Percentiles rank a stretch among this genome's conserved stretches.
These are phyloP conservation scores for Xylaria multiplex DNA, from an alignment of 2,329 filamentous ascomycete species.

Conservation along the genomic window DNA sequence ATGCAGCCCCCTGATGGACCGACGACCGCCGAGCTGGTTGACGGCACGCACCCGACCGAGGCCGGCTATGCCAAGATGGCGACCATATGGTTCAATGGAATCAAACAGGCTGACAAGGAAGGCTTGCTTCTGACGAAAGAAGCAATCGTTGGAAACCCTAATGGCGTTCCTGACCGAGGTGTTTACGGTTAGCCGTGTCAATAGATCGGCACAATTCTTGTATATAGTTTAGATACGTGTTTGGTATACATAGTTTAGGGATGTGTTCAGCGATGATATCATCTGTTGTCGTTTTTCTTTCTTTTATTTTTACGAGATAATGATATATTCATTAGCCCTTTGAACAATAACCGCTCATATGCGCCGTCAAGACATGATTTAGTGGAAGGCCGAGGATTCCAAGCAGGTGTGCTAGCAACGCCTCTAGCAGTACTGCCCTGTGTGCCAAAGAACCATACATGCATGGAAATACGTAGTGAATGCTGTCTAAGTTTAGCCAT, in stretches of 20 bases:
- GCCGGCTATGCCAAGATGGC: conserved; percentile 53
- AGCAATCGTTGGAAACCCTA: conserved; percentile 38
- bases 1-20: conserved; percentile 48
- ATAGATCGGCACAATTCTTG: background rate
- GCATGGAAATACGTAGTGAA: no score
- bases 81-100: conserved; percentile 46
- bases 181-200: conserved; percentile 22
- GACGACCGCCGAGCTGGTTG: conserved; percentile 45
- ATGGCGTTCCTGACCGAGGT: conserved; percentile 39
- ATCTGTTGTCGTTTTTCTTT: no score
- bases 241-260: background rate
- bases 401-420: background rate
- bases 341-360: background rate
- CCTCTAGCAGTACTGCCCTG: no score
- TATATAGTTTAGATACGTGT: conserved; percentile 8
- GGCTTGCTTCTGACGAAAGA: conserved; percentile 40
- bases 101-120: conserved; percentile 44
- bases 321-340: background rate
- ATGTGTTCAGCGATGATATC: conserved; percentile 13
- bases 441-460: no score
- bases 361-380: background rate
- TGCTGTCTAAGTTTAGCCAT: no score
- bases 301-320: background rate
- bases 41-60: conserved; percentile 51
- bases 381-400: background rate